Base-by-base conservation (phyloP, 331 rosid species). In the Arachis monticola region DNA sequence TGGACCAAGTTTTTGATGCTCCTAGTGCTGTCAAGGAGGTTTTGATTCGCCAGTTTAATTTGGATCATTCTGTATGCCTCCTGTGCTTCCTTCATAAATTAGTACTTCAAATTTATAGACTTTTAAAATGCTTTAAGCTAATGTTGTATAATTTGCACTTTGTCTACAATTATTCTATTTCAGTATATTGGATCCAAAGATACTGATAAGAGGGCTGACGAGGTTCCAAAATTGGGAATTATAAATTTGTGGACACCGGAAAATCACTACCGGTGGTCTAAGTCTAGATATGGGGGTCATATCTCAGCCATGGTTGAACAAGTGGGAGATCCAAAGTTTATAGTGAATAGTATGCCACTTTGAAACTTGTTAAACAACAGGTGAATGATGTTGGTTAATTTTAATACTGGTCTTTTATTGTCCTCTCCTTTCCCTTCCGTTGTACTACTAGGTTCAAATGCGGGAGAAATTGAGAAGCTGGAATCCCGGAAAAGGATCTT, bases 1-100 rank as follows among this genome's bases (percentile, higher is more conserved):
- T 94, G 64, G 98, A 94, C 82, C 88, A 91, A 90, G 82, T 91
- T 80, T 91, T 94, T 88, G 96, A 90, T 56, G 98, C 98, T 73
- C 97, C 98, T 47, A 41, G 30, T 75, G 97, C 97, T 45, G 97
- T 94, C 73, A 94, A 84, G 89, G 96, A 94, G 79, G 95, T 79
- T 67, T 87, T 94, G 87, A 84, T 52, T 73, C 66, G 82, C 78
- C 96, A 90, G 73, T 88, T 44, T 81, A 77, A 76, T 74, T 86
- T 94, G 66, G 95, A 94, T 65, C 77, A 59, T 80, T 90, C 98
- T 5, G 97, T 94, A 88, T 79, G 96, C 74, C 63, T 67, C 80
- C 60, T 32, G 31, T 78, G 32, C 73, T 75, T 64, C 10, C 14
- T 74, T 11, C 56, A 44, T 66, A 5, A 12, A 77, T 74, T 69